Conservation (phyloP, 371 early-diverging fungal genomes). For the Dichotomocladium elegans region DNA sequence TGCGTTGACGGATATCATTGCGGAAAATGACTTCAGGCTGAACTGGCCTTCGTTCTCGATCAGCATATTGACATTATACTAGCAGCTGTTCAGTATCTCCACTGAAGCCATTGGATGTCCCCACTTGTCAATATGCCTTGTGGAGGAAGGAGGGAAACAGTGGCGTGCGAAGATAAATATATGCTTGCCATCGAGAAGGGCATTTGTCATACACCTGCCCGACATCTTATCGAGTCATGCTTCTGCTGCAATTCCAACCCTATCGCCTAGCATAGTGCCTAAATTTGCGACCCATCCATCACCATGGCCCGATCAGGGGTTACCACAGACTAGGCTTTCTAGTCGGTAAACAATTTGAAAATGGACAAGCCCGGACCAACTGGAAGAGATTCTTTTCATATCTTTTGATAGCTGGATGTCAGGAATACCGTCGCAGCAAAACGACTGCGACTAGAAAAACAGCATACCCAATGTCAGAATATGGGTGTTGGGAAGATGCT, state of each 20-base stretch:
- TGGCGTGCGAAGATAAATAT: too few species aligned
- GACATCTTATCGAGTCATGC: slow-evolving; percentile 51
- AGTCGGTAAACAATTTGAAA: slow-evolving; percentile 37
- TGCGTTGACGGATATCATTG: slow-evolving; percentile 3
- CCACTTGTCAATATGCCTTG: slow-evolving; percentile 15
- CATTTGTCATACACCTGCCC: slow-evolving; percentile 49
- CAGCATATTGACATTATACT: slow-evolving; percentile 50
- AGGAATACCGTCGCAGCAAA: background rate
- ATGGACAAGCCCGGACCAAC: slow-evolving; percentile 36
- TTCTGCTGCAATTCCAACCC: slow-evolving; percentile 66
- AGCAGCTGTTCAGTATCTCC: slow-evolving; percentile 65
- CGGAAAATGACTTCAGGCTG: slow-evolving; percentile 47
- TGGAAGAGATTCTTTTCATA: slow-evolving; percentile 43
- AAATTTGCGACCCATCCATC: background rate
- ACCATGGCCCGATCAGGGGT: too few species aligned
- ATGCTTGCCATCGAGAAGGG: slow-evolving; percentile 55
- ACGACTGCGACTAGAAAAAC: background rate
- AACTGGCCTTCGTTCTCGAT: slow-evolving; percentile 49
- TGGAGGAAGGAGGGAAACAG: slow-evolving; percentile 8
- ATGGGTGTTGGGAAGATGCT: background rate
- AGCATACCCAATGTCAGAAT: background rate
- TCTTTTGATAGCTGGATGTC: background rate
- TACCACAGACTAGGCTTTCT: slow-evolving; percentile 47
- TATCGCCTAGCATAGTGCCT: slow-evolving; percentile 70
- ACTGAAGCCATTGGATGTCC: slow-evolving; percentile 52